Evolutionary conservation across 2,329 filamentous ascomycete species (phyloP), one percentile per base, ranked within the genome.

Genomic region (Calonectria leucothoes): DNA sequence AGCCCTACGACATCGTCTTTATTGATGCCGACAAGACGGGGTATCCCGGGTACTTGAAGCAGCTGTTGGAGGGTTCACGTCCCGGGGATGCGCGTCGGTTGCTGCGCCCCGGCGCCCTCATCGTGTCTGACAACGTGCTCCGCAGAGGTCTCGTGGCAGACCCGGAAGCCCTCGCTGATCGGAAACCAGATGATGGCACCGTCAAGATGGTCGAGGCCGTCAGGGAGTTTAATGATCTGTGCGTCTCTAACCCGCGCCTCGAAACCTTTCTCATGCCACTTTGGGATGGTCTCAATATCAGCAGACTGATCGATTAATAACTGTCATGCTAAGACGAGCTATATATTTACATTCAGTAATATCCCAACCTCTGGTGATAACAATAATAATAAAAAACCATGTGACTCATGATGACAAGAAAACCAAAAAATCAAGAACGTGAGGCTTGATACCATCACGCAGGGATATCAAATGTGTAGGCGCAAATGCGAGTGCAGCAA

Each of bases 81-180:
- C 84, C 87, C 2, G 84, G 83, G 3, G 74, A 76, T 7, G 23
- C 78, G 3, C 77, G 74, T 17, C 85, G 88, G 8, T 84, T 91
- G 31, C 84, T 91, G 48, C 84, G 86, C 1, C 80, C 84, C 11
- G 88, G 87, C 10, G 89, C 88, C 0, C 81, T 91, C 70, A 87
- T 91, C 72, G 82, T 91, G 17, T 89, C 87, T 1, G 90, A 91
- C 79, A 91, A 91, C 70, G 85, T 89, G 51, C 84, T 91, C 31
- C 86, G 87, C 3, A 81, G 83, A 8, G 89, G 86, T 8, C 82
- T 89, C 15, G 87, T 91, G 4, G 88, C 87, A 6, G 84, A 85
- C 66, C 82, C 83, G 27, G 78, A 77, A 37, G 74, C 71, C 29
- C 68, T 73, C 6, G 70, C 72, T 20, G 39, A 68, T 12, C 35